Base-by-base conservation (phyloP, 768 basidiomycete genomes). In the Piloderma croceum region DNA sequence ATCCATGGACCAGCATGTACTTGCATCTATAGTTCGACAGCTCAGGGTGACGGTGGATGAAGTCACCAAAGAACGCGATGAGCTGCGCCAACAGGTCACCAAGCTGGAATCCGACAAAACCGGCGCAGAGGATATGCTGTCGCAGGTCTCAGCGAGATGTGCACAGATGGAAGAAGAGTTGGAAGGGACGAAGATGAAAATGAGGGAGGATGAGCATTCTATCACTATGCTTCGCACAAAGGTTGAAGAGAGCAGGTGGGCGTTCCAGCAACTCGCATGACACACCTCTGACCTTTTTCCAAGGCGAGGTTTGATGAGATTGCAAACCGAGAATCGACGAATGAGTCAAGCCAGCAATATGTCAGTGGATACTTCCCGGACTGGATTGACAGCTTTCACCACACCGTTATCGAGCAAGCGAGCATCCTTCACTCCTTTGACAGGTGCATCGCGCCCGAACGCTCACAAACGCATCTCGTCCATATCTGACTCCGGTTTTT, bases 201-300 rank as follows among this genome's bases (percentile, higher is more conserved):
- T 67, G 34, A 74, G 70, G 43, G 87, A 90, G 34, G 82, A 88
- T 41, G 85, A 86, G 52, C 80, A 89, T 44, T 80, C 84, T 25
- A 85, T 91, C 35, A 61, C 67, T 3, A 63, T 90, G 60, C 65
- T 91, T 36, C 74, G 89, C 24, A 70, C 76, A n/a, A 90, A 90
- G 58, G 85, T 90, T 3, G 88, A 90, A 52, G 88, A 90, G 60
- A 88, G 85, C 70, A 74, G 88, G 87, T 85, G 50, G 17, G 74
- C 54, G 24, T 13, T 35, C 29, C 49, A n/a, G n/a, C n/a, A n/a
- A n/a, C n/a, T n/a, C n/a, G n/a, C n/a, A n/a, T n/a, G n/a, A n/a
- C n/a, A n/a, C n/a, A n/a, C n/a, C n/a, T n/a, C n/a, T n/a, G n/a
- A n/a, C n/a, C n/a, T n/a, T n/a, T n/a, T n/a, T n/a, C n/a, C n/a